Conservation (phyloP, 495 filamentous ascomycete species). For the Massariosphaeria phaeospora region DNA sequence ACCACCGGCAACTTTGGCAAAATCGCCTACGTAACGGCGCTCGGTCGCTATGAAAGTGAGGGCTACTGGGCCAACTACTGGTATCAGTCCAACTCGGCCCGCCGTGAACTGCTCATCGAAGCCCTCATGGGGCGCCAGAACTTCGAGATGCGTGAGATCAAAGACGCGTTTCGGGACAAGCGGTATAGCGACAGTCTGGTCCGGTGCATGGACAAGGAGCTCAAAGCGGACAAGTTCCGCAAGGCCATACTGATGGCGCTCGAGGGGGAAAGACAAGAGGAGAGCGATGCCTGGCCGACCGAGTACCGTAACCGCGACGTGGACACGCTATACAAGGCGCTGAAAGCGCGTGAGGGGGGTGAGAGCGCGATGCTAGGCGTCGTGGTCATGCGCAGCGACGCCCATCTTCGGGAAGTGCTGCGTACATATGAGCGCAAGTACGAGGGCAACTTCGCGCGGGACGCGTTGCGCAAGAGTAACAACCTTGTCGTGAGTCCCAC, state of each 20-base stretch:
- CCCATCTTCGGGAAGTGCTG: slow-evolving; percentile 75
- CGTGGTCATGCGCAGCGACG: slow-evolving; percentile 71
- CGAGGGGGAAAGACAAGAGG: slow-evolving; percentile 77
- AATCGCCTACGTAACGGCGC: slow-evolving; percentile 79
- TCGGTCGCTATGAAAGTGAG: slow-evolving; percentile 89
- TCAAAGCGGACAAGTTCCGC: slow-evolving; percentile 90
- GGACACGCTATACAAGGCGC: slow-evolving; percentile 60
- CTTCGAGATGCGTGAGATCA: slow-evolving; percentile 81
- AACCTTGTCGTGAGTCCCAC: slow-evolving; percentile 77
- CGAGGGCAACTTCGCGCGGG: slow-evolving; percentile 73
- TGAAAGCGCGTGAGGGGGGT: slow-evolving; percentile 71
- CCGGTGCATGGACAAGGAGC: slow-evolving; percentile 82
- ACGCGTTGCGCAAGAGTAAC: slow-evolving; percentile 79
- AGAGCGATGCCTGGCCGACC: slow-evolving; percentile 56
- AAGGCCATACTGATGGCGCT: slow-evolving; percentile 79
- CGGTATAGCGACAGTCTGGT: slow-evolving; percentile 80
- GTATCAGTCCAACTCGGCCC: slow-evolving; percentile 64
- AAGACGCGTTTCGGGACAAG: slow-evolving; percentile 86
- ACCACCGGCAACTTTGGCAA: slow-evolving; percentile 81
- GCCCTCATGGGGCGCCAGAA: slow-evolving; percentile 84
- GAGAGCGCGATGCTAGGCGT: slow-evolving; percentile 89
- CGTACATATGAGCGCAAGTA: slow-evolving; percentile 64
- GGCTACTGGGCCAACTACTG: slow-evolving; percentile 98
- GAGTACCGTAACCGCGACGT: slow-evolving; percentile 59
- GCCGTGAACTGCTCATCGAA: slow-evolving; percentile 76